Evolutionary conservation across 2,329 filamentous ascomycete genomes (phyloP), one percentile per base, ranked within the genome.

Genomic region (Fusarium haematococcum): DNA sequence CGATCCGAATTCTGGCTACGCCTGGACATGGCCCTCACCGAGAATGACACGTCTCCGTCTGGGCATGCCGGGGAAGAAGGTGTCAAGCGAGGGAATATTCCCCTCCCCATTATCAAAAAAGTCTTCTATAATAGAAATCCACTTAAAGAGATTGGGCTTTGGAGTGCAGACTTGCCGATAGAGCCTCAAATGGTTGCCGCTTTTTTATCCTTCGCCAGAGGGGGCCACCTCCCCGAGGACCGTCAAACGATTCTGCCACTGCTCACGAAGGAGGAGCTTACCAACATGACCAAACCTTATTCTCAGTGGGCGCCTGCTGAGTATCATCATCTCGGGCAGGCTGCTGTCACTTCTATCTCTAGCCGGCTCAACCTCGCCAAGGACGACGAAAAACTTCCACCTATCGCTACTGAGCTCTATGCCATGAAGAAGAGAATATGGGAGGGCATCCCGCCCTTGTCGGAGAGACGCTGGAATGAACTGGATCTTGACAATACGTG

Each of bases 371-470:
- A 77, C 2, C 80, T 75, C 0, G 37, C 37, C 2, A 74, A 80
- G 30, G 79, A 79, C 16, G 37, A 41, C 0, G 23, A 23, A 1
- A 59, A 77, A 1, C 50, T 80, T 5, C 64, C 70, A 25, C 20
- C 58, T 0, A 75, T 81, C 4, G 69, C 75, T 1, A 80, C 80
- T 8, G 75, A 79, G 33, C 77, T 81, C 3, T 76, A 79, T 5
- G 68, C 77, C 1, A 80, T 81, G 74, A 81, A 81, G n/a, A 75
- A 76, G 11, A 67, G 79, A 8, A 23, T 81, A 0, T 81, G 79
- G 80, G 78, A 79, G 13, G 79, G 80, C 4, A 41, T 81, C 1
- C 58, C 74, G 6, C 80, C 80, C 3, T 54, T 81, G 18, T 79
- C 80, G 0, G 76, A 80, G 25, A 69, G 77, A 14, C 69, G 76